These are phyloP conservation scores for Aspergillus neotritici DNA, from an alignment of 2,329 filamentous ascomycete species.

Conservation along the genomic window DNA sequence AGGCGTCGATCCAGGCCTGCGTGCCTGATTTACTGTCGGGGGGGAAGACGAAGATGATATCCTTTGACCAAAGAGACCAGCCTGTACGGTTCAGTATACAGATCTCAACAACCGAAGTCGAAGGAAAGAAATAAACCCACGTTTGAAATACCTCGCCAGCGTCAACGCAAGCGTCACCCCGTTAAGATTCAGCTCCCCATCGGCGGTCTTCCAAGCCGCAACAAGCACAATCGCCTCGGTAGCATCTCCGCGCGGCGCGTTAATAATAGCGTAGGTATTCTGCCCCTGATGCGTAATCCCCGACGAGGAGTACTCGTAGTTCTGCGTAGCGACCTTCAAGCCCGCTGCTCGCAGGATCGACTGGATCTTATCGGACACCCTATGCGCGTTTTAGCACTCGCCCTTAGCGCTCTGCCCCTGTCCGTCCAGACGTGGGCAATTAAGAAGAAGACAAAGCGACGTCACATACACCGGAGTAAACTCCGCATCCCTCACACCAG, in stretches of 20 bases:
- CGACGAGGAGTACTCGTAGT: constrained; percentile 76
- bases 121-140: constrained; percentile 36
- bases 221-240: constrained; percentile 95
- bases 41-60: constrained; percentile 87
- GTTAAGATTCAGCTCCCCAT: constrained; percentile 73
- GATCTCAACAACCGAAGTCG: not conserved
- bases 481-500: constrained; percentile 13
- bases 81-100: constrained; percentile 40
- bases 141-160: constrained; percentile 88
- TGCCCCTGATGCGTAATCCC: constrained; percentile 70
- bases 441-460: not conserved
- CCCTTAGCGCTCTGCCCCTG: not conserved
- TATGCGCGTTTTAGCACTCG: constrained; percentile 3
- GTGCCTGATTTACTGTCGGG: constrained; percentile 84
- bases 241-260: constrained; percentile 89
- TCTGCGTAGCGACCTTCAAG: constrained; percentile 80
- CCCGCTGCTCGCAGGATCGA: constrained; percentile 71
- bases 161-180: constrained; percentile 83
- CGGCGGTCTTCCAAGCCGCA: constrained; percentile 78
- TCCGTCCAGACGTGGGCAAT: not conserved
- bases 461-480: constrained; percentile 28
- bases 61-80: constrained; percentile 98
- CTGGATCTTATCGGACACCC: constrained; percentile 64
- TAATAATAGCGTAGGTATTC: constrained; percentile 89
- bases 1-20: constrained; percentile 96